These are phyloP conservation scores for Diplodia seriata DNA, from an alignment of 2,329 filamentous ascomycete species.

Conservation along the genomic window DNA sequence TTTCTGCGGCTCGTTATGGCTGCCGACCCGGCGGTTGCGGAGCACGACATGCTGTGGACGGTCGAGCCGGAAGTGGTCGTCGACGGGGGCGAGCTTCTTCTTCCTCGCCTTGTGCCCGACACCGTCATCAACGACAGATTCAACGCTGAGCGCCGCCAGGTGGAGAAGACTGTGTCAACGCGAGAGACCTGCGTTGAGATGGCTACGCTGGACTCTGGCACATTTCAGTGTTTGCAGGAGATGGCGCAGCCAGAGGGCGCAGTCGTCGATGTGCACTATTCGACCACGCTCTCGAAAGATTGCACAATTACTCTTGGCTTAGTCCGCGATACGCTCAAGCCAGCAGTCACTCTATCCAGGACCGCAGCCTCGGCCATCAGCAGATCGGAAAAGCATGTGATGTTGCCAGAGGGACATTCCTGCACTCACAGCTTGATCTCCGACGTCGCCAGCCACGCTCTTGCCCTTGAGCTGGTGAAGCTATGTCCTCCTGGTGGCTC, in stretches of 20 bases:
- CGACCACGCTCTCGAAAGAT: background rate
- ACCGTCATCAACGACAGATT: background rate
- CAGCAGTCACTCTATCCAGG: background rate
- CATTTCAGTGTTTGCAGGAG: background rate
- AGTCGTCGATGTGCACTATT: background rate
- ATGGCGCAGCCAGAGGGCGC: background rate
- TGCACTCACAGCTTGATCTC: background rate
- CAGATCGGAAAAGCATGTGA: background rate
- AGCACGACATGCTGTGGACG: slow-evolving; percentile 13
- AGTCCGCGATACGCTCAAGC: background rate
- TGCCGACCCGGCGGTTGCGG: background rate
- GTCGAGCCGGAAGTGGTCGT: slow-evolving; percentile 11
- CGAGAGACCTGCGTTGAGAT: background rate
- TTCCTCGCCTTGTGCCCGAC: slow-evolving; percentile 15
- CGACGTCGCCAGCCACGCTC: background rate
- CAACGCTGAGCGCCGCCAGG: background rate
- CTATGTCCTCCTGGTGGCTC: background rate
- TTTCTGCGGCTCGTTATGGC: slow-evolving; percentile 11
- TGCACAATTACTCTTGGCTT: background rate
- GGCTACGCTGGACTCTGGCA: background rate
- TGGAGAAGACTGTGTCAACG: background rate
- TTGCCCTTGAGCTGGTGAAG: background rate
- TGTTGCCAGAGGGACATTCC: background rate
- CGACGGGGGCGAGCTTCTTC: background rate
- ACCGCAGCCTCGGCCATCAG: background rate